Base-by-base conservation (phyloP, 1,139 yeast genomes). In the Suhomyces bokatorum region DNA sequence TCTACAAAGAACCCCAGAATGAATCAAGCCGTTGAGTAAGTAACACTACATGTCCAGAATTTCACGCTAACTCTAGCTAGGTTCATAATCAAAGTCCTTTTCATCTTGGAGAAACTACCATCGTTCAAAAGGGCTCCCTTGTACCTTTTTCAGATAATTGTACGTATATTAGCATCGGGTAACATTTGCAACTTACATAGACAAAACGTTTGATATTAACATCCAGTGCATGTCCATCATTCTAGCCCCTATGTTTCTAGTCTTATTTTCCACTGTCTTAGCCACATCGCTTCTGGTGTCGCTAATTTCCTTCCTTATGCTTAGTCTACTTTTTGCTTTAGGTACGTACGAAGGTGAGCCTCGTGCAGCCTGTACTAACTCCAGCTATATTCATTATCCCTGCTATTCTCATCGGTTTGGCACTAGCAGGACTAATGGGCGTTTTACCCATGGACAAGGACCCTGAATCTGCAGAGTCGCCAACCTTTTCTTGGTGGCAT, bases 321-420 rank as follows among this genome's bases (percentile, higher is more conserved):
- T 32, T 14, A 5, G 22, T 6, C 22, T 33, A 4, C 37, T 42
- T 15, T 20, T 36, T 6, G 13, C 28, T 10, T 9, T 35, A 4
- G 36, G 40, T 42, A 42, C 11, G 44, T 37, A n/a, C n/a, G n/a
- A 3, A 12, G 15, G 8, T 10, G 6, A 20, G 24, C 24, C 24
- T 20, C 24, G 24, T 20, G 24, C 24, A 20, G 24, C 24, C 9
- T 8, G 24, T 34, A 39, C 42, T 39, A 34, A 39, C 38, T 12
- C 13, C 32, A 39, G 42, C 38, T 15, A 20, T 34, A 1, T 34
- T 17, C 32, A 15, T 13, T 2, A 9, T 13, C 9, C 33, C 22
- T 24, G 32, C 8, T 3, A 4, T 15, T 11, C 12, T 33, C 6
- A 32, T 16, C 9, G 34, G 13, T 3, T 7, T 30, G 10, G 16